A percentile compares a stretch with the other conserved stretches of the same genome.
These are phyloP conservation scores for Pleomassaria siparia DNA, from an alignment of 2,329 filamentous ascomycete genomes.

Conservation along the genomic window DNA sequence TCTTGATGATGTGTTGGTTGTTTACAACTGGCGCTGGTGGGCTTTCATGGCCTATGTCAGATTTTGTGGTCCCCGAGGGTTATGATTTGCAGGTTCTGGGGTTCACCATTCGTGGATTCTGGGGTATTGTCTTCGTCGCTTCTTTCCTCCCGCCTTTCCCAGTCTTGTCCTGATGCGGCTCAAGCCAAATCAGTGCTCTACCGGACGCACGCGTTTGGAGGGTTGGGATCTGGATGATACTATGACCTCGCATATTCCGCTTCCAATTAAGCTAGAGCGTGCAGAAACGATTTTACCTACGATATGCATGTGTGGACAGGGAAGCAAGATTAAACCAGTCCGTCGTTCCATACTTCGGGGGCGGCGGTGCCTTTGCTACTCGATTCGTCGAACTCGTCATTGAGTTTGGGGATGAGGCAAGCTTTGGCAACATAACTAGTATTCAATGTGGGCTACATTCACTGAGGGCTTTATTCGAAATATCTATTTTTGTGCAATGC, in stretches of 20 bases:
- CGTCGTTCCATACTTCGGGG: conserved; percentile 25
- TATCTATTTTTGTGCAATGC: neutral
- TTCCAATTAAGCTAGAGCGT: conserved; percentile 48
- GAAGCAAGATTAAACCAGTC: conserved; percentile 40
- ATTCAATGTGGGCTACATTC: neutral
- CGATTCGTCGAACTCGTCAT: conserved; percentile 23
- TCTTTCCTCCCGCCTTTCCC: neutral
- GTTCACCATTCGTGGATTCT: conserved; percentile 3
- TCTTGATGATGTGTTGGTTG: conserved; percentile 6
- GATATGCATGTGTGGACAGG: conserved; percentile 47
- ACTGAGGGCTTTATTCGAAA: neutral
- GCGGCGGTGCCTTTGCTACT: conserved; percentile 31
- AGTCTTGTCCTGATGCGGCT: conserved; percentile 1
- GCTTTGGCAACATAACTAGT: conserved; percentile 29
- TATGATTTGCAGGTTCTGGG: conserved; percentile 1
- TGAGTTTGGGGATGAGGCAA: conserved; percentile 26
- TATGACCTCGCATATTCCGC: conserved; percentile 15
- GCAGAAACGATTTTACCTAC: conserved; percentile 38
- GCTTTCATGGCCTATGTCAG: neutral
- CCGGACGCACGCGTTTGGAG: neutral
- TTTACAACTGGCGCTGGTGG: conserved; percentile 5
- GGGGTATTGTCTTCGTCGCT: neutral
- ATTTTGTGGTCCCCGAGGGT: conserved; percentile 1
- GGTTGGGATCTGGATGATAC: neutral
- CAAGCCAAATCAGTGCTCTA: neutral